Evolutionary conservation across 805 yeast genomes (phyloP), one percentile per base, ranked within the genome.

Genomic region (Candida pseudofarinosa): DNA sequence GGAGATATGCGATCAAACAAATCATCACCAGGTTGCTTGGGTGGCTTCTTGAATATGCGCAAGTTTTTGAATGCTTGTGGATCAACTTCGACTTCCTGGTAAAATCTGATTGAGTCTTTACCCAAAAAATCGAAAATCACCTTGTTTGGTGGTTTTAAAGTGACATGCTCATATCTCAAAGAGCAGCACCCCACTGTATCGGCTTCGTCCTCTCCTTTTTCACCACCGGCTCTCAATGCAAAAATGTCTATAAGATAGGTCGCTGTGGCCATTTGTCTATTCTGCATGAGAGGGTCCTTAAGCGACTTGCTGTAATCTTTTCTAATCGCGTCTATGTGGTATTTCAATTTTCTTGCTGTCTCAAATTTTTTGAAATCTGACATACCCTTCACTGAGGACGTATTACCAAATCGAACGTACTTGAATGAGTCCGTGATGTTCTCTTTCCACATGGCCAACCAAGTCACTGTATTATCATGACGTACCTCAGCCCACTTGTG

Each of bases 101-200:
- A 85, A 60, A 77, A 91, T 53, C 97, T 73, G 49, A 91, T 88
- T 5, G 97, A 88, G 67, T 91, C 97, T 58, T 90, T 90, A 83
- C 98, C 98, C 49, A 91, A 71, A 60, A 90, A 90, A 62, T 90
- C 98, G 67, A 90, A 89, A 7, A 85, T 76, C 13, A 91, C 97
- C 4, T 76, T 84, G 51, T 80, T 80, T 6, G 97, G 97, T 2
- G 96, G 96, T 51, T 79, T 79, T 45, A 91, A 71, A 1, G 90
- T 83, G 35, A 91, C 77, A 63, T 90, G 98, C 60, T 90, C 98
- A 57, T 70, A 90, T 55, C 98, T 72, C 51, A 91, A 74, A 1
- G 97, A 90, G 67, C 98, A 91, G 65, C 98, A 91, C 36, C 98
- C 98, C 36, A 91, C 98, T 1, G 98, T 91, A 60, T 91, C 98